Percentiles rank a stretch among this genome's conserved stretches.
These are phyloP conservation scores for Phyllosticta paracitricarpa DNA, from an alignment of 2,329 filamentous ascomycete species.

Conservation along the genomic window DNA sequence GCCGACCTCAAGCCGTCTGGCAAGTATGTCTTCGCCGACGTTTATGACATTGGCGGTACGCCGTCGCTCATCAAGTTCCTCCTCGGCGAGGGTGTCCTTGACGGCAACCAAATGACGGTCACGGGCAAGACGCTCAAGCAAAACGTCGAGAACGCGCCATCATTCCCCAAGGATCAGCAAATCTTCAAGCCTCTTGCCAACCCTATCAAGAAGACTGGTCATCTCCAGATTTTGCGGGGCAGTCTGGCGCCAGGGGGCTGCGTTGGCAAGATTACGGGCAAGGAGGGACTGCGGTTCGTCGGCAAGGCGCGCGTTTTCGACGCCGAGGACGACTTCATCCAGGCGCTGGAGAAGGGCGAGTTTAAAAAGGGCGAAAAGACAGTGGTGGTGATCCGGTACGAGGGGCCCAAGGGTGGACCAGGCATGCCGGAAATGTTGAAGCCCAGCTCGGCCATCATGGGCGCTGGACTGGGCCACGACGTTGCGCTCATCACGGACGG, in stretches of 20 bases:
- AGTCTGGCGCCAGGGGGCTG: conserved; percentile 59
- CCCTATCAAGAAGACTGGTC: conserved; percentile 61
- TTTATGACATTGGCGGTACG: conserved; percentile 44
- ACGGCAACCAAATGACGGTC: conserved; percentile 40
- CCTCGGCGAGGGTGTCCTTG: conserved; percentile 38
- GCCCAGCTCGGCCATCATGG: conserved; percentile 63
- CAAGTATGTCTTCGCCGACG: conserved; percentile 50
- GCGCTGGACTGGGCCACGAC: conserved; percentile 60
- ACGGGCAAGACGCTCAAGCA: conserved; percentile 41
- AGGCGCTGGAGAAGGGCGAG: conserved; percentile 55
- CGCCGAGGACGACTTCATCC: conserved; percentile 58
- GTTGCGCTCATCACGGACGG: conserved; percentile 66
- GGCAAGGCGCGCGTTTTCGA: conserved; percentile 64
- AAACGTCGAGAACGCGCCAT: conserved; percentile 45
- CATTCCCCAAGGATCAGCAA: conserved; percentile 58
- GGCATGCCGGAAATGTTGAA: conserved; percentile 72
- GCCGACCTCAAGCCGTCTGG: conserved; percentile 43
- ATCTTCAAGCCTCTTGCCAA: conserved; percentile 60
- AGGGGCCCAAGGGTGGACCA: conserved; percentile 62
- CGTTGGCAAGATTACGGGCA: conserved; percentile 69
- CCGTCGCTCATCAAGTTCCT: conserved; percentile 41
- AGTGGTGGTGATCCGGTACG: conserved; percentile 66
- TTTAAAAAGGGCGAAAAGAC: conserved; percentile 69
- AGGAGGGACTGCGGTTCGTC: conserved; percentile 58
- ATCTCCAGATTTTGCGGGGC: conserved; percentile 63